Evolutionary conservation across 2,329 filamentous ascomycete genomes (phyloP), one percentile per base, ranked within the genome.

Genomic region (Fusarium floridanum): DNA sequence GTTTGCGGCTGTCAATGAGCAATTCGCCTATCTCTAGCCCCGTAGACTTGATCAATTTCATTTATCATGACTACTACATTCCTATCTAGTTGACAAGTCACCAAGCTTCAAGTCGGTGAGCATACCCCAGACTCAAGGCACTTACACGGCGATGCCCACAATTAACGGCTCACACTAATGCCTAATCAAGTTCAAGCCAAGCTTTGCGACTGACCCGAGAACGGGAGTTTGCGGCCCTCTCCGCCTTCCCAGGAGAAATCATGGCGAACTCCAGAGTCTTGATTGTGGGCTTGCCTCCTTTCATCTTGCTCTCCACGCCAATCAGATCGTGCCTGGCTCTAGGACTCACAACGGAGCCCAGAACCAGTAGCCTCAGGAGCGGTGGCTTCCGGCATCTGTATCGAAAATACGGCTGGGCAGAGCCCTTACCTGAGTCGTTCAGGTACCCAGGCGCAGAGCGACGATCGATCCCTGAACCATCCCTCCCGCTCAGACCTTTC

Each of bases 401-500:
- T 53, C 48, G 24, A 22, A 53, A 53, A 29, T 29, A 53, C 48
- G 24, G 27, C 48, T 29, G 48, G 48, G 48, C 24, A 53, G 48
- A 29, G 48, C 24, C 48, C 48, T 29, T 12, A 7, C 48, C 24
- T n/a, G 24, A 53, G 27, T 53, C 9, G 24, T 8, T 48, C 48
- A 53, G 48, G 48, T 29, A 32, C 48, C 24, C 45, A 50, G 24
- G 24, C 48, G 24, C 48, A 71, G 66, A 53, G 55, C 20, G 70
- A 53, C 56, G 68, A 75, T 22, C 56, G 65, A 75, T 24, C 61
- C 61, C n/a, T 56, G 45, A 34, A 34, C 61, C 34, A 12, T 70
- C 68, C 60, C 68, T 74, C 53, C 72, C 68, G 45, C 36, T 63
- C 57, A 43, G 63, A 60, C 50, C 53, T 43, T 59, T 22, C 67